Evolutionary conservation across 805 yeast genomes (phyloP), one percentile per base, ranked within the genome.

Genomic region (Candida fluviatilis): DNA sequence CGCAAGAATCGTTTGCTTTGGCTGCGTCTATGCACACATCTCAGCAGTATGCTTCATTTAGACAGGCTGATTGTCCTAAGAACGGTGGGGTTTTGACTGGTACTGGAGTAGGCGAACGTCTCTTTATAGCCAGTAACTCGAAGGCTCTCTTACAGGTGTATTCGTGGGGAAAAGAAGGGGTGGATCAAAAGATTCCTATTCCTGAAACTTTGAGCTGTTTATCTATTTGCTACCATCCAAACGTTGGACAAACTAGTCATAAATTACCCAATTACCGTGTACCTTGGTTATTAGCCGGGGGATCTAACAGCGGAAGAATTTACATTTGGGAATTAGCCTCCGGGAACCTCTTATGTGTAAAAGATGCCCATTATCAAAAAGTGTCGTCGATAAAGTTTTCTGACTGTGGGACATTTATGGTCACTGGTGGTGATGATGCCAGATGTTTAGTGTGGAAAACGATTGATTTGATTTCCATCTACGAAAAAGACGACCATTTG

Each of bases 301-400:
- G 91, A 42, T 72, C 93, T 37, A 55, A 67, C 41, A 53, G 82
- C n/a, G 98, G 98, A 10, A 76, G 80, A 47, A 45, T 93, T 12
- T 84, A 84, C 53, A 58, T 90, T 1, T 91, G 98, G 98, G 95
- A 88, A 50, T 54, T 90, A 36, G 59, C 71, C 7, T 82, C 93
- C 2, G 98, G 98, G 0, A 61, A 76, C 17, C 67, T 93, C 34
- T 52, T 90, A 17, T 68, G 76, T 34, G 95, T 79, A 3, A 79
- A 78, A 52, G 90, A 85, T 36, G 82, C 87, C 1, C 98, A 91
- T 62, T 91, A 87, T 58, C 97, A 91, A 60, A 68, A 73, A 5
- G 73, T 88, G 5, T 72, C 82, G 0, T 71, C 69, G 23, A 56
- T 91, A 25, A 71, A 69, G 46, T 78, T 84, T 50, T 64, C 84